Percentiles rank a stretch among this genome's conserved stretches.
These are phyloP conservation scores for Umbelopsis sp. DNA, from an alignment of 192 early-diverging fungal genomes.

Conservation along the genomic window DNA sequence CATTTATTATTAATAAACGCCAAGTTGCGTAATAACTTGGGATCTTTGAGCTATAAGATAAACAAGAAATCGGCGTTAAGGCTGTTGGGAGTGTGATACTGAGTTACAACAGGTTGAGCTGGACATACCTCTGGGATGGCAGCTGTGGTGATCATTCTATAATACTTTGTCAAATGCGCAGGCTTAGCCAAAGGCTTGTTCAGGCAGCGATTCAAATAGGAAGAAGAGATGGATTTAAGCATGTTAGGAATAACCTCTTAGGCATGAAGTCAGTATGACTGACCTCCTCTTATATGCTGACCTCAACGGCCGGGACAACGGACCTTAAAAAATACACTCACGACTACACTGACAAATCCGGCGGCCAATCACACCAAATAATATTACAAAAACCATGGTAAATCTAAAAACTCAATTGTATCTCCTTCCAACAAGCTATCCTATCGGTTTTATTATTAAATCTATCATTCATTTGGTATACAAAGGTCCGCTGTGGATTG, in stretches of 20 bases:
- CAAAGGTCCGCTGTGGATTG: no score
- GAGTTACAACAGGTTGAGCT: not conserved
- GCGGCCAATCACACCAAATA: not conserved
- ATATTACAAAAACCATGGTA: not conserved
- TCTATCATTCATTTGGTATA: no score
- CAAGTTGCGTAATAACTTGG: constrained; percentile 50
- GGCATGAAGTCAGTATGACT: constrained; percentile 14
- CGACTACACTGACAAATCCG: constrained; percentile 14
- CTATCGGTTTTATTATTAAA: no score
- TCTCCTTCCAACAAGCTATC: not conserved
- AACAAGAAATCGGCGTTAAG: not conserved
- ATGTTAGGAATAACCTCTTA: not conserved
- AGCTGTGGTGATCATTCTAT: constrained; percentile 11
- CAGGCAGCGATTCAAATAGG: constrained; percentile 16
- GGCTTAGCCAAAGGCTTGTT: constrained; percentile 5
- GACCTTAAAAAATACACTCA: constrained; percentile 14
- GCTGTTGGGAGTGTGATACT: not conserved
- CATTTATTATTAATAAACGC: constrained; percentile 68
- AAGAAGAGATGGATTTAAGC: constrained; percentile 18
- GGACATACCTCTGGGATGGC: not conserved
- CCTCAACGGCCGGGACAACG: not conserved
- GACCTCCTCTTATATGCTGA: not conserved
- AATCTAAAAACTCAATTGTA: not conserved
- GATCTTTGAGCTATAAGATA: constrained; percentile 60
- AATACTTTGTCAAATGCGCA: not conserved